Conservation (phyloP, 1,139 yeast genomes). For the Suzukiozyma palmioleophila region DNA sequence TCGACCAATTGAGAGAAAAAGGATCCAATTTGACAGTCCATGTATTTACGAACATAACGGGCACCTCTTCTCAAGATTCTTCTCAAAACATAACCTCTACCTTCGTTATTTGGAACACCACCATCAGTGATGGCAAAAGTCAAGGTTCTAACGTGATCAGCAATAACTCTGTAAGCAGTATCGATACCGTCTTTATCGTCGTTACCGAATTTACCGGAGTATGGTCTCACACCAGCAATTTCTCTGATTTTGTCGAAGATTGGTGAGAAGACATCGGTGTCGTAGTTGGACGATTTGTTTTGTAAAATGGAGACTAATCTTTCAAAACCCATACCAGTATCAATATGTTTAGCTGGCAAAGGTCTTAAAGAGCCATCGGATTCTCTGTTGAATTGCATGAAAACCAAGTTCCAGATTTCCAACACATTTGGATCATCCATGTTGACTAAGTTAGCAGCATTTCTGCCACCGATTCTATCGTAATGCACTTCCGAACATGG, state of each 20-base stretch:
- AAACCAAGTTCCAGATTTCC: constrained; percentile 97
- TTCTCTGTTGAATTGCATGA: constrained; percentile 95
- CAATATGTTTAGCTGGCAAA: constrained; percentile 91
- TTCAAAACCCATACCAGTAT: constrained; percentile 98
- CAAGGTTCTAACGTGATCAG: constrained; percentile 96
- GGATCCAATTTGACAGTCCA: constrained; percentile 91
- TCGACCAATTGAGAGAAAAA: constrained; percentile 92
- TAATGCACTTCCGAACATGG: constrained; percentile 98
- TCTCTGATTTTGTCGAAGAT: constrained; percentile 81
- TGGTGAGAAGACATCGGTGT: constrained; percentile 94
- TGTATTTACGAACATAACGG: constrained; percentile 92
- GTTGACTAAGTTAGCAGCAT: constrained; percentile 85
- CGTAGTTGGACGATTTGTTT: constrained; percentile 87
- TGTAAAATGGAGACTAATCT: constrained; percentile 93
- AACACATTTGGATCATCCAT: constrained; percentile 96
- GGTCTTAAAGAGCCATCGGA: constrained; percentile 75
- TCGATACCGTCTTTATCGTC: constrained; percentile 94
- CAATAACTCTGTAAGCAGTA: constrained; percentile 96
- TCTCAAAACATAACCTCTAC: constrained; percentile 96
- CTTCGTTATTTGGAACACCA: constrained; percentile 98
- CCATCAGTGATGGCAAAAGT: constrained; percentile 97
- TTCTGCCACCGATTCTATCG: constrained; percentile 97
- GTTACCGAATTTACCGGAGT: constrained; percentile 85
- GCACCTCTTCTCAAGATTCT: constrained; percentile 97
- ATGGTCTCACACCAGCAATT: constrained; percentile 88